phyloP scores from a whole-genome alignment of 1,139 yeast genomes.

The Yamadazyma siamensis region DNA sequence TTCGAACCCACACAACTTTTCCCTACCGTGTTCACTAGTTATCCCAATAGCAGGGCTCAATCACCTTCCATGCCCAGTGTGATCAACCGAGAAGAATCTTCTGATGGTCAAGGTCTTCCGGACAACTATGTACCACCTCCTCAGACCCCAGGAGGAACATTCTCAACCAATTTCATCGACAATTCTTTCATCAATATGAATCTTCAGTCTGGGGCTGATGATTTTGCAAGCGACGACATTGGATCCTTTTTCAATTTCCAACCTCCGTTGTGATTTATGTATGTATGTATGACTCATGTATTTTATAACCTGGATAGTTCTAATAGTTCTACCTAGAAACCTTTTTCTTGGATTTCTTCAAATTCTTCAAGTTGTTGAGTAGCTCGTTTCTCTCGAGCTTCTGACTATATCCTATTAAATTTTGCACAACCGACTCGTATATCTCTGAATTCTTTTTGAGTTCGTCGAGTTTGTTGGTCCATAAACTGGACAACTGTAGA shows the following conservation, averaged over 20 bases:
- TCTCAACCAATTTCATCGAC: conserved; percentile 44
- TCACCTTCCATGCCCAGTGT: conserved; percentile 17
- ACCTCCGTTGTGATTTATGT: conserved; percentile 2
- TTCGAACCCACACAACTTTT: conserved; percentile 51
- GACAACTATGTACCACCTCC: conserved; percentile 14
- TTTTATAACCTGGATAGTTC: conserved; percentile 1
- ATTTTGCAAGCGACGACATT: conserved; percentile 31
- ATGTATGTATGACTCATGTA: background rate
- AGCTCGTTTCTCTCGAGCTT: conserved; percentile 49
- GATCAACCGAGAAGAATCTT: conserved; percentile 6
- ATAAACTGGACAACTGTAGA: conserved; percentile 39
- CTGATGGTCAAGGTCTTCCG: conserved; percentile 5
- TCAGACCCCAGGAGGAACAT: conserved; percentile 30
- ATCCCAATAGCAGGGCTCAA: conserved; percentile 38
- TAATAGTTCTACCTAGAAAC: conserved; percentile 13
- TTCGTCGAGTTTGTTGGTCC: conserved; percentile 44
- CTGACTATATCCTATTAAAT: conserved; percentile 68
- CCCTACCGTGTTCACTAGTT: conserved; percentile 32
- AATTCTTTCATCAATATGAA: conserved; percentile 45
- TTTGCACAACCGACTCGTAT: conserved; percentile 69
- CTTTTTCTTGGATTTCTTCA: conserved; percentile 20
- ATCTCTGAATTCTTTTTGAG: conserved; percentile 55
- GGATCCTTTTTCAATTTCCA: conserved; percentile 26
- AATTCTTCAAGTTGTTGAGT: conserved; percentile 32
- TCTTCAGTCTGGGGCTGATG: conserved; percentile 38